These are phyloP conservation scores for Dendrocalamus sinicus DNA, from an alignment of 176 grass and related monocot species.

Conservation along the genomic window DNA sequence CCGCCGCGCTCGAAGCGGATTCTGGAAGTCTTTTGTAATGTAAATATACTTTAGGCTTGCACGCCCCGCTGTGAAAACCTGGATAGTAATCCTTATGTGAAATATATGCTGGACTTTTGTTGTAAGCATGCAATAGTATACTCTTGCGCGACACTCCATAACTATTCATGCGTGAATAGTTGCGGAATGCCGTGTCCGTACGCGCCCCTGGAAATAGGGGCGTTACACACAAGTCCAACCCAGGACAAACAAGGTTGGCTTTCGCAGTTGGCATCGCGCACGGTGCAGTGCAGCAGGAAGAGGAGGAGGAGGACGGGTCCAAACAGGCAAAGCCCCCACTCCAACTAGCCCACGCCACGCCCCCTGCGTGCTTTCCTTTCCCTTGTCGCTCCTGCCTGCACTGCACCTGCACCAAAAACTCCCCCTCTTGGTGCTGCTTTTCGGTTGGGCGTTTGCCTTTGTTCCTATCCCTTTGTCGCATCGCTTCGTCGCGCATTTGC, in stretches of 20 bases:
- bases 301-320: neutral
- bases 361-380: neutral
- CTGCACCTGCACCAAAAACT: neutral
- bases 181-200: no score
- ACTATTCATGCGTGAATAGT: no score
- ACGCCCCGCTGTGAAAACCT: no score
- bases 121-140: no score
- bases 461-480: neutral
- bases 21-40: no score
- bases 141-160: no score
- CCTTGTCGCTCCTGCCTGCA: neutral
- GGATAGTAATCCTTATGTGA: no score
- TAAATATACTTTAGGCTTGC: no score
- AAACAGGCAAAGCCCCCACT: neutral
- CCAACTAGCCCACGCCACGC: neutral
- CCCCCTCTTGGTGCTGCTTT: neutral
- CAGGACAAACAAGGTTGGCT: neutral
- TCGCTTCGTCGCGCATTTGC: neutral
- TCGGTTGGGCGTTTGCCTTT: neutral
- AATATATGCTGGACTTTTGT: no score
- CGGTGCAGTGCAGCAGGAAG: neutral
- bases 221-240: neutral
- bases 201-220: no score
- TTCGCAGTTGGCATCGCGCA: conserved; percentile 27
- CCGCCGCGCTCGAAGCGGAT: no score